A percentile compares a stretch with the other conserved stretches of the same genome.
phyloP scores from a whole-genome alignment of 805 yeast genomes.

The Candida succiphila region DNA sequence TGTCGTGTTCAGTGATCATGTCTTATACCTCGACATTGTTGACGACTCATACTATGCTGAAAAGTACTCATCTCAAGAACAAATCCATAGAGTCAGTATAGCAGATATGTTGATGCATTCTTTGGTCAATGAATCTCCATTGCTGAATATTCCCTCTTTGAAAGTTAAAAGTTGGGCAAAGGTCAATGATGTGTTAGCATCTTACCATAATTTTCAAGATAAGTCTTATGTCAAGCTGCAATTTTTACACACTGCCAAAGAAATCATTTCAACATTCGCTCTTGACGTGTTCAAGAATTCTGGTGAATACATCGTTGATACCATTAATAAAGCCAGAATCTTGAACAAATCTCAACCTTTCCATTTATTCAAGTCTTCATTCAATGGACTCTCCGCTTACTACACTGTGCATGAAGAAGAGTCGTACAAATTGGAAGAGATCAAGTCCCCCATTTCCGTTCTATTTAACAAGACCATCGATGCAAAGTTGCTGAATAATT shows the following conservation, averaged over 20 bases:
- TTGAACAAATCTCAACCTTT: constrained; percentile 76
- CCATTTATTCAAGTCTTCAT: constrained; percentile 58
- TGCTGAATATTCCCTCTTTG: constrained; percentile 56
- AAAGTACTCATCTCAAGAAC: constrained; percentile 2
- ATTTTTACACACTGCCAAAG: constrained; percentile 10
- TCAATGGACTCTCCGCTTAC: constrained; percentile 30
- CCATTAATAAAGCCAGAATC: constrained; percentile 59
- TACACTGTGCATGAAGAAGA: constrained; percentile 61
- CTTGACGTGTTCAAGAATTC: constrained; percentile 15
- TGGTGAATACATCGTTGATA: constrained; percentile 36
- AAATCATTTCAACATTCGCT: constrained; percentile 6
- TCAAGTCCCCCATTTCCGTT: constrained; percentile 55
- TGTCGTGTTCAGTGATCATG: constrained; percentile 72
- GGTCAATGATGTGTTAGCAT: constrained; percentile 44
- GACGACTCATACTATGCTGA: constrained; percentile 30
- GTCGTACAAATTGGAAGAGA: constrained; percentile 40
- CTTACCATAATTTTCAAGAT: constrained; percentile 27
- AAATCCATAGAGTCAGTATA: constrained; percentile 41
- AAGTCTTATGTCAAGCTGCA: constrained; percentile 15
- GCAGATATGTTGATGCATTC: constrained; percentile 88
- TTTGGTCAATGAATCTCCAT: constrained; percentile 73
- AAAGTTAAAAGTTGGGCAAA: constrained; percentile 60
- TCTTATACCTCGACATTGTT: constrained; percentile 51
- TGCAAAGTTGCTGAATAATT: constrained; percentile 22
- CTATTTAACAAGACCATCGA: constrained; percentile 50